A percentile compares a stretch with the other conserved stretches of the same genome.
These are phyloP conservation scores for Fraxinus platypoda DNA, from an alignment of 305 asterid genomes.

Conservation along the genomic window DNA sequence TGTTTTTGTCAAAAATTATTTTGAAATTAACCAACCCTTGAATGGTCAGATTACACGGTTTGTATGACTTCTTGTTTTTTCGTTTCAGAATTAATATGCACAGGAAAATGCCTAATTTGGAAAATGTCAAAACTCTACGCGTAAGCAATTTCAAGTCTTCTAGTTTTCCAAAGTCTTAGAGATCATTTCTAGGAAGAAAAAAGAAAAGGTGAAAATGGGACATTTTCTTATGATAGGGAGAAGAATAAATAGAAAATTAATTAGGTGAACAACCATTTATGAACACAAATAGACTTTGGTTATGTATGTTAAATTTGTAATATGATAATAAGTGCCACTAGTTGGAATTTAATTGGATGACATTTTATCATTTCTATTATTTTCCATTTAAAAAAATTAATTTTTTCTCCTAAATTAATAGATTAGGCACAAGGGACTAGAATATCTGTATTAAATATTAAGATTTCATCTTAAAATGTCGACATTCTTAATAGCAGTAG, in stretches of 20 bases:
- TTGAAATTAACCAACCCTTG: not conserved
- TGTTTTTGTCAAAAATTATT: not conserved
- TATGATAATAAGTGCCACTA: no score
- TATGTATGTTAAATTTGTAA: not conserved
- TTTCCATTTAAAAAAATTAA: not conserved
- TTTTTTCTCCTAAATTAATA: not conserved
- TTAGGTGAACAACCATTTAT: not conserved
- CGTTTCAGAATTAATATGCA: not conserved
- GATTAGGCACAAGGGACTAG: not conserved
- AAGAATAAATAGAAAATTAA: no score
- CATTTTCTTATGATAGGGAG: not conserved
- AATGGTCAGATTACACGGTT: not conserved
- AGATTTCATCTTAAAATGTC: no score
- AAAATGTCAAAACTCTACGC: not conserved
- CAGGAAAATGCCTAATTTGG: not conserved
- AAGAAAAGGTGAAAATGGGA: no score
- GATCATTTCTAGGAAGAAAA: not conserved
- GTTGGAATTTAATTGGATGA: not conserved
- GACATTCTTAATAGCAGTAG: no score
- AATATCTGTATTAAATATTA: not conserved
- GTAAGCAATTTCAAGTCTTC: not conserved
- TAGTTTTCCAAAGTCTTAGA: not conserved
- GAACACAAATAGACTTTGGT: not conserved
- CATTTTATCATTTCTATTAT: not conserved
- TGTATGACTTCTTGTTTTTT: no score